Percentiles rank a stretch among this genome's conserved stretches.
Conservation (phyloP, 192 early-diverging fungal genomes). For the Phlyctochytrium arcticum region DNA sequence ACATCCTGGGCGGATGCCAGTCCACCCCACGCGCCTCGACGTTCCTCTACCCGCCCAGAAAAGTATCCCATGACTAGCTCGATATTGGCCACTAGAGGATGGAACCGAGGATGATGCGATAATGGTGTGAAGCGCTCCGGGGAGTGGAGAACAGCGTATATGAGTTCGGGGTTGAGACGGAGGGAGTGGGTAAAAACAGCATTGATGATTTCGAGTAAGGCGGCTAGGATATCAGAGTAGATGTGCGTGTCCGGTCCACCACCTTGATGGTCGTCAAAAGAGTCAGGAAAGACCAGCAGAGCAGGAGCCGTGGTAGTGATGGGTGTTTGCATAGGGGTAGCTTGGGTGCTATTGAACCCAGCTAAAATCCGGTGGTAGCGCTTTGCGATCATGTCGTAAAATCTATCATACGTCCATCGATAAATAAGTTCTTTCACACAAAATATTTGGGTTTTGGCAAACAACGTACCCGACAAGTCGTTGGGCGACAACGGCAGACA, state of each 20-base stretch:
- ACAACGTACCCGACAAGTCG: constrained; percentile 54
- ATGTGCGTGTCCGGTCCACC: constrained; percentile 48
- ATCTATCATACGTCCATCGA: constrained; percentile 26
- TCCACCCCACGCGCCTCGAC: too few species aligned
- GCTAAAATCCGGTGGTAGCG: too few species aligned
- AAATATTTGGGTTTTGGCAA: neutral
- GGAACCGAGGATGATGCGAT: constrained; percentile 48
- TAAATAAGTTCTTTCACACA: neutral
- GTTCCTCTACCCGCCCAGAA: too few species aligned
- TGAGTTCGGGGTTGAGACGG: constrained; percentile 62
- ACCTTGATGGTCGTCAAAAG: too few species aligned
- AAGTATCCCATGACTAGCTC: constrained; percentile 39
- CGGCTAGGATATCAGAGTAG: constrained; percentile 61
- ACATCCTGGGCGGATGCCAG: constrained; percentile 62
- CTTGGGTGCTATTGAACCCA: too few species aligned
- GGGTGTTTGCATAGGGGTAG: too few species aligned
- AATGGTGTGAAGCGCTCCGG: constrained; percentile 60
- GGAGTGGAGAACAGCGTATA: constrained; percentile 66
- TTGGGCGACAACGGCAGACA: constrained; percentile 68
- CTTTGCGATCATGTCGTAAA: constrained; percentile 66
- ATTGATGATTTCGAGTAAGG: constrained; percentile 72
- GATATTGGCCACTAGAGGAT: constrained; percentile 58
- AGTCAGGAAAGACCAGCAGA: too few species aligned
- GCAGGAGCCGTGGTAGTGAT: too few species aligned
- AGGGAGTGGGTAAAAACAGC: constrained; percentile 57